phyloP scores from a whole-genome alignment of 225 moss, liverwort and hornwort species.

The Polytrichum commune region DNA sequence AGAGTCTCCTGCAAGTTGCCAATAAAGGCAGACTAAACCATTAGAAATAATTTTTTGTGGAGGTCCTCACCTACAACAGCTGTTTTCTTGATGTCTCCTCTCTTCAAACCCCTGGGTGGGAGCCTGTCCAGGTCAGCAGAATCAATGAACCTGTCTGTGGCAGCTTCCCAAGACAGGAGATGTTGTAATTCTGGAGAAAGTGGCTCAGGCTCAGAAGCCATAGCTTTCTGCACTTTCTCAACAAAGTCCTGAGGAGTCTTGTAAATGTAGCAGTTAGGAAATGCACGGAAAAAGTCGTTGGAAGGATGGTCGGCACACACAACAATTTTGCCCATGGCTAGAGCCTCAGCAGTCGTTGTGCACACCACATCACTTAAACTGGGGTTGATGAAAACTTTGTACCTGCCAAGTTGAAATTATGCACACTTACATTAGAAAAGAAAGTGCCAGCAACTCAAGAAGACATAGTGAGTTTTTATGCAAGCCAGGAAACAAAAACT shows the following conservation, averaged over 20 bases:
- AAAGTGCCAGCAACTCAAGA: background rate
- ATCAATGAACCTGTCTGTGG: conserved; percentile 92
- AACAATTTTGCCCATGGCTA: conserved; percentile 98
- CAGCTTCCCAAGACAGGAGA: conserved; percentile 96
- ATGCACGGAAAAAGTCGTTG: conserved; percentile 89
- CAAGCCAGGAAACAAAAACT: too few species aligned
- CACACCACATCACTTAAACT: conserved; percentile 98
- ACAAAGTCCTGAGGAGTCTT: conserved; percentile 78
- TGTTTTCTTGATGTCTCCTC: conserved; percentile 22
- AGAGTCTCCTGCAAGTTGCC: too few species aligned
- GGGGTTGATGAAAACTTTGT: conserved; percentile 98
- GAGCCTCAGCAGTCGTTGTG: conserved; percentile 95
- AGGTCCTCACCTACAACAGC: conserved; percentile 27
- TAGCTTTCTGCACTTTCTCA: conserved; percentile 83
- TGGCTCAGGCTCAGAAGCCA: conserved; percentile 92
- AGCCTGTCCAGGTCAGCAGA: conserved; percentile 71
- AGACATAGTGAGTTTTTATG: too few species aligned
- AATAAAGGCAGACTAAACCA: too few species aligned
- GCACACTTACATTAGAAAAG: background rate
- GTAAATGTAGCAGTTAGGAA: conserved; percentile 90
- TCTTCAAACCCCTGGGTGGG: conserved; percentile 34
- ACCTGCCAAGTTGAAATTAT: conserved; percentile 48
- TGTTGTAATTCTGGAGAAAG: conserved; percentile 78
- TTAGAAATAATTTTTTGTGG: background rate
- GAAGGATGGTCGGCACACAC: conserved; percentile 97